Percentiles rank a stretch among this genome's conserved stretches.
phyloP scores from a whole-genome alignment of 805 yeast genomes.

The Debaryomyces hansenii region DNA sequence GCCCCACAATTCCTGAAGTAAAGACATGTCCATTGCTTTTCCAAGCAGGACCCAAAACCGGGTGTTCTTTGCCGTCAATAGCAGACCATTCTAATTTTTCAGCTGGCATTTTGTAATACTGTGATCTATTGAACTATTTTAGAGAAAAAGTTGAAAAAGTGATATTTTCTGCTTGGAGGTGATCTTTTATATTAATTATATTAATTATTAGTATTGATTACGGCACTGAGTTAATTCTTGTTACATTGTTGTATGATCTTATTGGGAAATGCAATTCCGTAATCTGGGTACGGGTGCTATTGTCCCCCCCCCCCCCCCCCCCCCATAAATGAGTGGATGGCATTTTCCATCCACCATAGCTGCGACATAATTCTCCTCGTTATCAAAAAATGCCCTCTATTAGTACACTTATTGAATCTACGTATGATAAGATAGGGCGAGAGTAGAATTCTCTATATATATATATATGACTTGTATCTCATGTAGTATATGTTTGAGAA shows the following conservation, averaged over 20 bases:
- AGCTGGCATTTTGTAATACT: constrained; percentile 14
- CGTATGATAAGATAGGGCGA: not conserved
- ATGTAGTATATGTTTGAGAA: not conserved
- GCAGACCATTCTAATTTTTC: constrained; percentile 25
- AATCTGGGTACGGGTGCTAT: not conserved
- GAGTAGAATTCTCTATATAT: not conserved
- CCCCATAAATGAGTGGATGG: not conserved
- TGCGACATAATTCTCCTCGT: not conserved
- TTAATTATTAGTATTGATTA: too few species aligned
- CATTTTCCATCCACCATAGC: not conserved
- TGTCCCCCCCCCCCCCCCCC: not conserved
- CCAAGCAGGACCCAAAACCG: constrained; percentile 30
- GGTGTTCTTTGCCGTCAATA: constrained; percentile 30
- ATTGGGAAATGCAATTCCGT: not conserved
- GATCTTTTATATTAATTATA: not conserved
- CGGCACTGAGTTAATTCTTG: too few species aligned
- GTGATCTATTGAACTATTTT: not conserved
- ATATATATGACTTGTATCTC: not conserved
- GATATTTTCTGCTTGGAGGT: not conserved
- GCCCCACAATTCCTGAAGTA: constrained; percentile 51
- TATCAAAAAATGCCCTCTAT: not conserved
- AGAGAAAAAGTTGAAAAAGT: not conserved
- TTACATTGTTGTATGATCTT: too few species aligned
- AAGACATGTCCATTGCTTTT: constrained; percentile 32
- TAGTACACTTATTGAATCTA: not conserved